phyloP scores from a whole-genome alignment of 257 asterid genomes.

The Cinchona pubescens region DNA sequence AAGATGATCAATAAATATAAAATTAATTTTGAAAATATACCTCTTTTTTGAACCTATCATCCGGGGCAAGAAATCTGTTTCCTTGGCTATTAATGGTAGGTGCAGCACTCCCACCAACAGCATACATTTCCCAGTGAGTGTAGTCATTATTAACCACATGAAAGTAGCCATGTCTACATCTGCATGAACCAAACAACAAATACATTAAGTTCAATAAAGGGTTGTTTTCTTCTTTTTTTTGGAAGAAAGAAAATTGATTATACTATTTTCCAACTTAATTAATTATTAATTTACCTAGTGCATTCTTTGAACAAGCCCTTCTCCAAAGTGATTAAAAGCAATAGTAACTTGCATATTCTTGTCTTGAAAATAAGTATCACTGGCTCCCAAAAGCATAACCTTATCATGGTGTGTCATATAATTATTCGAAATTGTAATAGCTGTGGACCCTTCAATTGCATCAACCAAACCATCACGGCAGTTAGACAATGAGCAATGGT shows the following conservation, averaged over 20 bases:
- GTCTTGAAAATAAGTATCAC: slow-evolving; percentile 55
- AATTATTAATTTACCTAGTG: slow-evolving; percentile 47
- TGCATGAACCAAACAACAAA: slow-evolving; percentile 27
- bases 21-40: too few relatives aligned
- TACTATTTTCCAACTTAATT: background rate
- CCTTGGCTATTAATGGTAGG: slow-evolving; percentile 88
- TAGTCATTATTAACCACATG: slow-evolving; percentile 92
- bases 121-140: slow-evolving; percentile 92
- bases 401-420: slow-evolving; percentile 71
- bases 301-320: slow-evolving; percentile 89
- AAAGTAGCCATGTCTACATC: slow-evolving; percentile 83
- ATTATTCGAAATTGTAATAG: slow-evolving; percentile 67
- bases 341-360: slow-evolving; percentile 71
- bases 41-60: slow-evolving; percentile 57
- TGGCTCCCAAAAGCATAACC: slow-evolving; percentile 80
- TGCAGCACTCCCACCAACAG: slow-evolving; percentile 81
- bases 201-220: background rate
- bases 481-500: slow-evolving; percentile 64
- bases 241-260: background rate
- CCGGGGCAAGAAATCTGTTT: slow-evolving; percentile 71
- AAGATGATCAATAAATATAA: too few relatives aligned
- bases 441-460: slow-evolving; percentile 66
- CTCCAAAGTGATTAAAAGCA: slow-evolving; percentile 81
- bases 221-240: too few relatives aligned
- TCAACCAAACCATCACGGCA: slow-evolving; percentile 71